Evolutionary conservation across 768 basidiomycete genomes (phyloP), one percentile per base, ranked within the genome.

Genomic region (Hebeloma cylindrosporum): DNA sequence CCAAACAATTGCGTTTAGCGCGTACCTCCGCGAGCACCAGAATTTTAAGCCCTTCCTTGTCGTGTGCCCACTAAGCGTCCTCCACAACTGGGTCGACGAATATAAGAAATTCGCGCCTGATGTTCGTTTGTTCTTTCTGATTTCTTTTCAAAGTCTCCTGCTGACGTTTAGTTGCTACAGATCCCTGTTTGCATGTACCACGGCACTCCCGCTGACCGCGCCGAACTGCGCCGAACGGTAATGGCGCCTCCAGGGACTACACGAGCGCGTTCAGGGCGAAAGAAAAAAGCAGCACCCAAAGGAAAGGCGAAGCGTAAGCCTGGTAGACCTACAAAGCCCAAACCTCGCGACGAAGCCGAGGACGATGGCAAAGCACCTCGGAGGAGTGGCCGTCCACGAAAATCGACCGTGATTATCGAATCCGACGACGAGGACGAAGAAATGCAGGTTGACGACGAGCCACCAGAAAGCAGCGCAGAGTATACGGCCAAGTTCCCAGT

Each of bases 1-100:
- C 0, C 96, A 99, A 74, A 89, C 84, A 0, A 99, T 99, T 32
- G 82, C 94, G 0, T 96, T 98, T 63, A 80, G 90, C 47, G 94
- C 94, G 0, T 86, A 93, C 64, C 74, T 99, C 1, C 83, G 91
- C 22, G 84, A 88, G 44, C 69, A 80, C 43, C 73, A 79, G 3
- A 80, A 86, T 34, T 74, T 73, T 47, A 77, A 79, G 11, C 89
- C 91, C 0, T 88, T 94, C 64, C 75, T 99, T 18, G 67, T 99
- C 45, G 92, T 97, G 14, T 93, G 91, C 50, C 96, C 96, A 0
- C 78, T 98, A 1, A 92, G 91, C 33, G 95, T 98, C 9, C 67
- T 97, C 11, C 85, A 93, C 57, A 95, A 94, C 55, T 97, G 94
- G 93, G 67, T 75, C 3, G 78, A 82, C 39, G 93, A 97, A 60